phyloP scores from a whole-genome alignment of 805 yeast species.

The Ogataea allantospora region DNA sequence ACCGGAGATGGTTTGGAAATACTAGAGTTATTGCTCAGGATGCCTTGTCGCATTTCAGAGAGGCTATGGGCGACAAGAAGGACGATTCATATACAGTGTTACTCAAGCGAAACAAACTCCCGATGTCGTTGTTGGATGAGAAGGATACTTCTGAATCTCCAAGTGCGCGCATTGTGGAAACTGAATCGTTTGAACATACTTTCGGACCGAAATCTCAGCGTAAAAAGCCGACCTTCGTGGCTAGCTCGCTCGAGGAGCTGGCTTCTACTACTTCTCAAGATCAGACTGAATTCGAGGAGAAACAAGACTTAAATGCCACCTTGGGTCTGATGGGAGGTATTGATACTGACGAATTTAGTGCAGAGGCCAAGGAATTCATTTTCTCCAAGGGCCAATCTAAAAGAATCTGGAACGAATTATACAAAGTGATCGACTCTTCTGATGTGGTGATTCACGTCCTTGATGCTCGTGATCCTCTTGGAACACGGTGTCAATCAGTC shows the following conservation, averaged over 20 bases:
- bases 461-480: constrained; percentile 97
- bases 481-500: constrained; percentile 90
- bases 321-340: constrained; percentile 78
- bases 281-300: constrained; percentile 63
- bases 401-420: constrained; percentile 97
- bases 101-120: constrained; percentile 84
- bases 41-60: constrained; percentile 90
- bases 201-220: constrained; percentile 96
- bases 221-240: constrained; percentile 76
- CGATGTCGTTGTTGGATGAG: constrained; percentile 93
- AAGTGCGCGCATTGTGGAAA: constrained; percentile 76
- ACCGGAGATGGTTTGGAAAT: constrained; percentile 96
- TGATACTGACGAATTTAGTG: constrained; percentile 76
- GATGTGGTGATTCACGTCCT: constrained; percentile 95
- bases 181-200: constrained; percentile 76
- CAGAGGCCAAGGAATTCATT: constrained; percentile 92
- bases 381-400: constrained; percentile 97
- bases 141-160: constrained; percentile 77
- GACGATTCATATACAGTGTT: constrained; percentile 83
- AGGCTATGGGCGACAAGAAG: constrained; percentile 84
- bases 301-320: constrained; percentile 70
- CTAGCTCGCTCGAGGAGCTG: constrained; percentile 78
- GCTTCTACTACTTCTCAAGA: constrained; percentile 58
- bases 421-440: constrained; percentile 95
- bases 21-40: constrained; percentile 97